A percentile compares a stretch with the other conserved stretches of the same genome.
Conservation (phyloP, 1,284 basidiomycete genomes). For the Filobasidium uniguttulatum region DNA sequence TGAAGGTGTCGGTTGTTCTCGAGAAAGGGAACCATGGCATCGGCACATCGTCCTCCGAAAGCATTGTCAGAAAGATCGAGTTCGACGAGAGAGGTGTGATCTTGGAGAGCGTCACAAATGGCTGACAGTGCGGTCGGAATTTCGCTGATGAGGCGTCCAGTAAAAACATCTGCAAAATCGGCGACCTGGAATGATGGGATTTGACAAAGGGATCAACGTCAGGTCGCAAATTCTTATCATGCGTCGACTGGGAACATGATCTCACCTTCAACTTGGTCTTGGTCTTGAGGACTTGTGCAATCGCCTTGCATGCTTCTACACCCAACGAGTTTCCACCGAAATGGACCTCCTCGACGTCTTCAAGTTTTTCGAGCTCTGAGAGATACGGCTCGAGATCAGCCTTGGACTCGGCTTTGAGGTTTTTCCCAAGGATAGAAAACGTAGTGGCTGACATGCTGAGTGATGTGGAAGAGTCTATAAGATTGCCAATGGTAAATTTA, state of each 20-base stretch:
- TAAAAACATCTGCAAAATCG: conserved; percentile 96
- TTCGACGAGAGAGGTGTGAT: conserved; percentile 66
- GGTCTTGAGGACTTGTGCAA: conserved; percentile 64
- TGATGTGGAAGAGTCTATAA: too few relatives aligned
- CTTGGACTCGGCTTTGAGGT: conserved; percentile 67
- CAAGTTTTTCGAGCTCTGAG: conserved; percentile 48
- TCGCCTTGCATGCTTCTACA: conserved; percentile 72
- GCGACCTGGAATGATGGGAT: conserved; percentile 54
- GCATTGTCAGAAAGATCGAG: conserved; percentile 92
- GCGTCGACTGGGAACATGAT: not conserved
- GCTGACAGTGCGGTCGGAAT: conserved; percentile 81
- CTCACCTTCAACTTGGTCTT: conserved; percentile 59
- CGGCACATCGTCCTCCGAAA: conserved; percentile 88
- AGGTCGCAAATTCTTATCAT: not conserved
- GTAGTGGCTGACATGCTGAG: conserved; percentile 21
- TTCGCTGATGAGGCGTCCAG: conserved; percentile 86
- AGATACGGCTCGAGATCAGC: conserved; percentile 70
- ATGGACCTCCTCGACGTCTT: conserved; percentile 68
- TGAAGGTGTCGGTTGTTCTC: conserved; percentile 63
- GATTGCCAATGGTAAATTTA: too few relatives aligned
- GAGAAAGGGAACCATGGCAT: conserved; percentile 85
- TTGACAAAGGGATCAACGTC: conserved; percentile 6
- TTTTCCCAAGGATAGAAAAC: conserved; percentile 56
- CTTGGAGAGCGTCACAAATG: conserved; percentile 72
- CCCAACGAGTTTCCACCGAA: conserved; percentile 95